Conservation (phyloP, 495 filamentous ascomycete genomes). For the Letharia lupina region DNA sequence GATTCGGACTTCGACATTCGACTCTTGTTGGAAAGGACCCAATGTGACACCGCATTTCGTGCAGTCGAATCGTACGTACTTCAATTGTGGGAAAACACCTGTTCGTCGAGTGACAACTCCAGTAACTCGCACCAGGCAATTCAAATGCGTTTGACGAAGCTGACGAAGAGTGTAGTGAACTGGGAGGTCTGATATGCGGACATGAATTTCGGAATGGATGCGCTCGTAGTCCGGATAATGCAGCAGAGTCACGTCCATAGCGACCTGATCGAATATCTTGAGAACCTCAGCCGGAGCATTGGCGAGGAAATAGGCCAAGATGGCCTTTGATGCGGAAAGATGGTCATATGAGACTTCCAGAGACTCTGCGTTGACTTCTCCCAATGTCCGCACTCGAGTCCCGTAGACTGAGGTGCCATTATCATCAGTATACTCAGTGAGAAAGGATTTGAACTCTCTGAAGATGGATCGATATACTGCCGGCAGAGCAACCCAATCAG, state of each 20-base stretch:
- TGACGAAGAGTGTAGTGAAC: conserved; percentile 95
- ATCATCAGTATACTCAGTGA: conserved; percentile 90
- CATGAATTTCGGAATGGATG: conserved; percentile 96
- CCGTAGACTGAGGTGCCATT: conserved; percentile 87
- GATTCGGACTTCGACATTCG: conserved; percentile 90
- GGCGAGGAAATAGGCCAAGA: conserved; percentile 93
- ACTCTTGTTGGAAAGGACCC: conserved; percentile 95
- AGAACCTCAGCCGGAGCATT: conserved; percentile 91
- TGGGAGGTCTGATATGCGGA: conserved; percentile 90
- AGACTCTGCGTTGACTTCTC: conserved; percentile 92
- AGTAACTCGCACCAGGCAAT: conserved; percentile 88
- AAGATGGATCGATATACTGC: conserved; percentile 90
- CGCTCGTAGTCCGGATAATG: conserved; percentile 97
- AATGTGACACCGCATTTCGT: conserved; percentile 84
- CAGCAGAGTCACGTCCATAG: conserved; percentile 88
- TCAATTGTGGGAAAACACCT: conserved; percentile 97
- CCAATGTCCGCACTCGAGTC: conserved; percentile 81
- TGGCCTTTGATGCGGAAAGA: conserved; percentile 80
- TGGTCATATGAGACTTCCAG: conserved; percentile 95
- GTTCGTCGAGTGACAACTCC: conserved; percentile 93
- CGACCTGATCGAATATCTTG: conserved; percentile 93
- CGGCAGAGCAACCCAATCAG: conserved; percentile 88
- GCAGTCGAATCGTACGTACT: conserved; percentile 97
- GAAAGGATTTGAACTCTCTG: conserved; percentile 92
- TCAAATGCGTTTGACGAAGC: conserved; percentile 90